phyloP scores from a whole-genome alignment of 2,329 filamentous ascomycete genomes.

The Boeremia lycopersici region DNA sequence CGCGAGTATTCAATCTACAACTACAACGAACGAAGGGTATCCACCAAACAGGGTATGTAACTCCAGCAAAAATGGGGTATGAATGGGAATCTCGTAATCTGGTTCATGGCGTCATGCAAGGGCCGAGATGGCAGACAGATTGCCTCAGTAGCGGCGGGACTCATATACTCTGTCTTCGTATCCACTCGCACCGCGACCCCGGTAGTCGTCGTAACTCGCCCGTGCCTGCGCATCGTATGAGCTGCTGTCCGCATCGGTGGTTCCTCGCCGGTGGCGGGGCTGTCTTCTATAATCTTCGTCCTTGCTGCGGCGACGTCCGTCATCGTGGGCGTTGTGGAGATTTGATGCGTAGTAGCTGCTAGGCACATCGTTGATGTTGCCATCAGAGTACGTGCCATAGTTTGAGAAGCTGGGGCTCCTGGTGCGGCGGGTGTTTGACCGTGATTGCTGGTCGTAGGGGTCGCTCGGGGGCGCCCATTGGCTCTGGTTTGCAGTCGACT shows the following conservation, averaged over 20 bases:
- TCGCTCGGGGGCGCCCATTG: slow-evolving; percentile 32
- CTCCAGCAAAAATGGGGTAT: not conserved
- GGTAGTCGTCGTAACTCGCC: slow-evolving; percentile 41
- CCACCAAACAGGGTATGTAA: slow-evolving; percentile 3
- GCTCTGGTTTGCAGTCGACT: slow-evolving; percentile 41
- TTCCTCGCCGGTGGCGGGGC: slow-evolving; percentile 35
- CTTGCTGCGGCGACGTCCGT: slow-evolving; percentile 36
- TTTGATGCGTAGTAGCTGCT: slow-evolving; percentile 40
- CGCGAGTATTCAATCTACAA: not conserved
- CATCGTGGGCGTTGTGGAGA: slow-evolving; percentile 41
- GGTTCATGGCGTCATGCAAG: not conserved
- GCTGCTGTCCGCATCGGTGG: slow-evolving; percentile 33
- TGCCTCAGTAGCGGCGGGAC: slow-evolving; percentile 34
- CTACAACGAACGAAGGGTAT: not conserved
- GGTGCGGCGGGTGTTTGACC: slow-evolving; percentile 38
- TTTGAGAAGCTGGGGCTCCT: slow-evolving; percentile 44
- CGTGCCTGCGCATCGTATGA: slow-evolving; percentile 38
- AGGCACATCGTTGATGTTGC: slow-evolving; percentile 40
- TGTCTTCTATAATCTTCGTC: slow-evolving; percentile 37
- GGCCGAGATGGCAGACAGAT: not conserved
- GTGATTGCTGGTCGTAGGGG: slow-evolving; percentile 25
- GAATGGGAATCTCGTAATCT: not conserved
- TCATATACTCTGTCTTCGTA: slow-evolving; percentile 41
- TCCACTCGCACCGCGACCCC: slow-evolving; percentile 30
- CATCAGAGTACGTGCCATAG: slow-evolving; percentile 44